phyloP scores from a whole-genome alignment of 1,284 basidiomycete species.

The Phaffia rhodozyma region DNA sequence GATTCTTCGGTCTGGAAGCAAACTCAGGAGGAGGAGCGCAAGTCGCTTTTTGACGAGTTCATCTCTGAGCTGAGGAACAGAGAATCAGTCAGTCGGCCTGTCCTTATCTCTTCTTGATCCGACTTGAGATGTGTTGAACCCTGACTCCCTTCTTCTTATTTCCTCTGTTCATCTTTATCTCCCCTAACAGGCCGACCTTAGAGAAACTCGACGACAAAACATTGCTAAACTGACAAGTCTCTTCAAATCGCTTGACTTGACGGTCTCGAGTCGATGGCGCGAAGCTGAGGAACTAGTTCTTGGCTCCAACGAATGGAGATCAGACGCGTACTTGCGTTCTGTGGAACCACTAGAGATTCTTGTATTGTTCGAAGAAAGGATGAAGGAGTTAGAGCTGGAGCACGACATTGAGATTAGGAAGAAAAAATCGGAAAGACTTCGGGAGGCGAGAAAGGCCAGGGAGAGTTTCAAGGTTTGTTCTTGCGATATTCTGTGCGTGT shows the following conservation, averaged over 20 bases:
- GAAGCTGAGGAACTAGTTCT: slow-evolving; percentile 61
- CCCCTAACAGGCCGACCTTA: slow-evolving; percentile 52
- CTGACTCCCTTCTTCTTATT: neutral
- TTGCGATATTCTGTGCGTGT: neutral
- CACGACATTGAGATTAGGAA: slow-evolving; percentile 71
- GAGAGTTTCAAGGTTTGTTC: slow-evolving; percentile 66
- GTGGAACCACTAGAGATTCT: slow-evolving; percentile 81
- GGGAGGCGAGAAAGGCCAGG: slow-evolving; percentile 70
- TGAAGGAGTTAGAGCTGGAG: slow-evolving; percentile 71
- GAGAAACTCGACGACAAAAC: slow-evolving; percentile 58
- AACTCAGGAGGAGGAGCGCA: slow-evolving; percentile 68
- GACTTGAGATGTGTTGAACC: neutral
- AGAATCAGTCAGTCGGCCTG: slow-evolving; percentile 54
- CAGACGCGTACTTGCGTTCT: slow-evolving; percentile 58
- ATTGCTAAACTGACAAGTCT: slow-evolving; percentile 63
- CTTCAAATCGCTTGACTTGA: slow-evolving; percentile 70
- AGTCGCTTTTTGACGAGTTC: slow-evolving; percentile 78
- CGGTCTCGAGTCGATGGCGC: slow-evolving; percentile 79
- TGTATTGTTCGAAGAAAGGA: slow-evolving; percentile 81
- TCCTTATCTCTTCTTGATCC: neutral
- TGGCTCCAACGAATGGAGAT: slow-evolving; percentile 62
- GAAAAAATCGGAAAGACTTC: slow-evolving; percentile 63
- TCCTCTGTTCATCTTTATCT: slow-evolving; percentile 2
- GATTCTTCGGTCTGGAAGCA: slow-evolving; percentile 81
- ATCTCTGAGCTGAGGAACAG: slow-evolving; percentile 66